Evolutionary conservation across 208 protist species (phyloP).

Genomic region (Leishmania tropica): DNA sequence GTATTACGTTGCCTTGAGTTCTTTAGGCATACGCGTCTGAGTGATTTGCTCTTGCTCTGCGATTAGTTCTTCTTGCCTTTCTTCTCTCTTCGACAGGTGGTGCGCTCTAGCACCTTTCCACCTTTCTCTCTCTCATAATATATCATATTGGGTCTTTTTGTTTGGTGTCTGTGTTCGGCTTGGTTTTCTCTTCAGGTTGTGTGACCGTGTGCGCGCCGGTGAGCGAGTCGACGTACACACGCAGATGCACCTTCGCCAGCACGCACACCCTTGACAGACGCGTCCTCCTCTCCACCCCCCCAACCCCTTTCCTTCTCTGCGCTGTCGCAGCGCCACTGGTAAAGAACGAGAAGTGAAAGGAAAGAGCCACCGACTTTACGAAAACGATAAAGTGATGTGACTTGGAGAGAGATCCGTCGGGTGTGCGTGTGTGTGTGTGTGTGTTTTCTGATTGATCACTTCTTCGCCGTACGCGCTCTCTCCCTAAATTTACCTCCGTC

Average conservation of each 20-base stretch:
- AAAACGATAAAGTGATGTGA: background rate
- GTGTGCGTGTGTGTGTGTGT: background rate
- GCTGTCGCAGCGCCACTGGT: background rate
- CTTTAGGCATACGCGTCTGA: constrained; percentile 1
- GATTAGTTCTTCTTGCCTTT: constrained; percentile 5
- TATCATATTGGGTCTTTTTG: background rate
- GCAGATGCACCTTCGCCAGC: background rate
- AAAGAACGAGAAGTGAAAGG: background rate
- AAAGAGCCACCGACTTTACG: background rate
- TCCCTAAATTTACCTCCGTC: background rate
- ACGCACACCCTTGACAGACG: background rate
- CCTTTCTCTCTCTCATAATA: background rate
- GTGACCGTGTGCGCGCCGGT: background rate
- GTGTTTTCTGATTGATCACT: background rate
- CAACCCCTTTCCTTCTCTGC: background rate
- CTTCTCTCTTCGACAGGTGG: constrained; percentile 4
- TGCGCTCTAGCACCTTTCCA: background rate
- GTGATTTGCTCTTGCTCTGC: constrained; percentile 27
- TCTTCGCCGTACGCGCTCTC: background rate
- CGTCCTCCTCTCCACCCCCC: background rate
- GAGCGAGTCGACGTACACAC: background rate
- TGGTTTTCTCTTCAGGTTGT: background rate
- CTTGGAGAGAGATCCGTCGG: background rate
- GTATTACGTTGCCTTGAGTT: background rate
- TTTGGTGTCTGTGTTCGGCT: background rate